phyloP scores from a whole-genome alignment of 2,329 filamentous ascomycete genomes.

The Teratosphaeria pseudoeucalypti region DNA sequence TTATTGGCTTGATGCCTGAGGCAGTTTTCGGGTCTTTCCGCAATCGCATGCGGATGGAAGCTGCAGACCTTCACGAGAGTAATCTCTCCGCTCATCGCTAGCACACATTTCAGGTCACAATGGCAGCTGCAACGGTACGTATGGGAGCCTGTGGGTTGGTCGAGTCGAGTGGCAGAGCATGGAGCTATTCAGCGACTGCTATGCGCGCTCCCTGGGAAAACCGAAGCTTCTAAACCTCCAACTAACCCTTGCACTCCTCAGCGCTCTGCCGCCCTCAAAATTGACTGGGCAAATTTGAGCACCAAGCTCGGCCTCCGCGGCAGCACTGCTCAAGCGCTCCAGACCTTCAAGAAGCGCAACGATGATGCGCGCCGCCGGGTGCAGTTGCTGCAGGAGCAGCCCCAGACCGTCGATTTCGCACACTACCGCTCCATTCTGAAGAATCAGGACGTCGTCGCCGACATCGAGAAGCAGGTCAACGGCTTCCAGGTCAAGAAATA shows the following conservation, averaged over 20 bases:
- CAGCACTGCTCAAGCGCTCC: constrained; percentile 81
- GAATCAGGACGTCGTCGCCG: constrained; percentile 89
- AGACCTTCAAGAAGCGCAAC: constrained; percentile 99
- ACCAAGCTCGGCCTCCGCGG: constrained; percentile 92
- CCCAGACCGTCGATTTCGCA: constrained; percentile 82
- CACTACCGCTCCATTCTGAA: constrained; percentile 88
- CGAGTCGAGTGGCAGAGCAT: background rate
- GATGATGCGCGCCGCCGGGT: constrained; percentile 96
- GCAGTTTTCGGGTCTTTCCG: background rate
- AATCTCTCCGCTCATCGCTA: constrained; percentile 1
- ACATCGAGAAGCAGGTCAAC: constrained; percentile 93
- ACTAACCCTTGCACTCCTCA: constrained; percentile 31
- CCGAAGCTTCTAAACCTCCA: background rate
- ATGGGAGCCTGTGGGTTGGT: background rate
- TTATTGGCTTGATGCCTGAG: background rate
- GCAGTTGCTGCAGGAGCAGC: constrained; percentile 68
- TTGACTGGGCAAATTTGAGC: constrained; percentile 96
- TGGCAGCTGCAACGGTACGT: constrained; percentile 23
- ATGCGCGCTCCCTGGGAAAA: background rate
- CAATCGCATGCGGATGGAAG: background rate
- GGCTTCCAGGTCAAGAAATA: constrained; percentile 87
- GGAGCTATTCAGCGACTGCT: background rate
- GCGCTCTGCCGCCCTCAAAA: constrained; percentile 97
- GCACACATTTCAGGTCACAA: constrained; percentile 12
- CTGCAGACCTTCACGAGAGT: background rate